phyloP scores from a whole-genome alignment of 495 filamentous ascomycete genomes.

The Lophiotrema nucula region DNA sequence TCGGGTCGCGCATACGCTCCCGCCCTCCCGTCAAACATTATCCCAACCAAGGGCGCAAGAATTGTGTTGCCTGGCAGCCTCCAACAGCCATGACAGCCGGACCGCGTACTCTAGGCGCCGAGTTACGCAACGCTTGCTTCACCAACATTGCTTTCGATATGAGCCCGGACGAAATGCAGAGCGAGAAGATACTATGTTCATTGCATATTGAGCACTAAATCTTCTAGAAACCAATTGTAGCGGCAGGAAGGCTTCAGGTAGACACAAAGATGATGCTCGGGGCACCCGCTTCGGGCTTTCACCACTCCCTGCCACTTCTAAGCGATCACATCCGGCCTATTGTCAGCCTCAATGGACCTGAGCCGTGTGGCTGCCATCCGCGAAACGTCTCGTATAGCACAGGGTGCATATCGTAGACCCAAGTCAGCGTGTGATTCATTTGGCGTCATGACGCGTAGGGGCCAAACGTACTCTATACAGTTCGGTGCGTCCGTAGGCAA shows the following conservation, averaged over 20 bases:
- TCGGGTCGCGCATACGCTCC: not conserved
- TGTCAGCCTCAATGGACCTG: constrained; percentile 6
- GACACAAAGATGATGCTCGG: no score
- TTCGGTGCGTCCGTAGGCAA: constrained; percentile 1
- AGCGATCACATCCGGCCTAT: not conserved
- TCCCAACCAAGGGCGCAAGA: constrained; percentile 15
- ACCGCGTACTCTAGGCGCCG: constrained; percentile 12
- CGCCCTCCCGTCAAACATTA: constrained; percentile 1
- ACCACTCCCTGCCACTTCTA: not conserved
- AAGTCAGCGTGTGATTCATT: constrained; percentile 24
- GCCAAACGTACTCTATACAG: not conserved
- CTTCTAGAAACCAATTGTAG: not conserved
- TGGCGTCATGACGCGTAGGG: constrained; percentile 24
- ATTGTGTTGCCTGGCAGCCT: constrained; percentile 28
- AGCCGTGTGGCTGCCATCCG: constrained; percentile 4
- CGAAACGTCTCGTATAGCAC: constrained; percentile 13
- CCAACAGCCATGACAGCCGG: constrained; percentile 1
- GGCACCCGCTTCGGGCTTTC: not conserved
- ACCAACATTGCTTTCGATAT: no score
- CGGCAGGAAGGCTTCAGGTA: no score
- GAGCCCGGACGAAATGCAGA: no score
- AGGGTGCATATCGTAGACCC: not conserved
- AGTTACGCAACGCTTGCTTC: constrained; percentile 8
- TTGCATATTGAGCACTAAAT: not conserved
- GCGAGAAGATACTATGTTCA: no score